Percentiles rank a stretch among this genome's conserved stretches.
phyloP scores from a whole-genome alignment of 2,329 filamentous ascomycete genomes.

The Aspergillus fischeri region DNA sequence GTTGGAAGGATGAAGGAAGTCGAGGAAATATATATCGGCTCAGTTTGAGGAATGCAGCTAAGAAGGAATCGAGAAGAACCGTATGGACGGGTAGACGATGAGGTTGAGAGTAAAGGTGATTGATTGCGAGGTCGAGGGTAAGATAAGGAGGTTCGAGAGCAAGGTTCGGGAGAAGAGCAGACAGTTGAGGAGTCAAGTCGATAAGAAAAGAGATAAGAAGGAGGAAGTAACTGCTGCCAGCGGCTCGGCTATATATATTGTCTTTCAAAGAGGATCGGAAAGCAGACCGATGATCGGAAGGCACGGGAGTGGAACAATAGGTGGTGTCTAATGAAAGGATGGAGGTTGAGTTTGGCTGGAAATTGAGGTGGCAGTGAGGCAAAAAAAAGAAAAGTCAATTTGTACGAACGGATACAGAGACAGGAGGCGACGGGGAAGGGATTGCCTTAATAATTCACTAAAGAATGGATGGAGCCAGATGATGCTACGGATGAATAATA shows the following conservation, averaged over 20 bases:
- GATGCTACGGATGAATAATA: neutral
- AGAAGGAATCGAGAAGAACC: neutral
- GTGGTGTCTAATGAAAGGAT: constrained; percentile 2
- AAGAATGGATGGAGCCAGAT: neutral
- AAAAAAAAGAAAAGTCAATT: constrained; percentile 5
- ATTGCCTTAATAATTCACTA: neutral
- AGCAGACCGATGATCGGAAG: constrained; percentile 15
- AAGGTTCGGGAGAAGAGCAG: neutral
- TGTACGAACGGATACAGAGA: constrained; percentile 2
- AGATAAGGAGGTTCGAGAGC: neutral
- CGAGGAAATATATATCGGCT: neutral
- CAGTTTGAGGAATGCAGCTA: neutral
- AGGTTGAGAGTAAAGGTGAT: neutral
- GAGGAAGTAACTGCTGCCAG: neutral
- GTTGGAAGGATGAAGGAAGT: neutral
- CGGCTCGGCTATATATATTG: constrained; percentile 15
- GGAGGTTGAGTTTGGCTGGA: neutral
- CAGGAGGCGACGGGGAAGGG: constrained; percentile 6
- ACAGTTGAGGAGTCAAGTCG: neutral
- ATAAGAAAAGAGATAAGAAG: constrained; percentile 6
- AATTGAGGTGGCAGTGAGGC: constrained; percentile 5
- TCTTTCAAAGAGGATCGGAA: neutral
- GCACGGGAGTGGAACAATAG: constrained; percentile 18
- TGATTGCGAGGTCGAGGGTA: constrained; percentile 2
- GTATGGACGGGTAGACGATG: neutral